These are phyloP conservation scores for Trichosporon faecale DNA, from an alignment of 1,284 basidiomycete species.

Conservation along the genomic window DNA sequence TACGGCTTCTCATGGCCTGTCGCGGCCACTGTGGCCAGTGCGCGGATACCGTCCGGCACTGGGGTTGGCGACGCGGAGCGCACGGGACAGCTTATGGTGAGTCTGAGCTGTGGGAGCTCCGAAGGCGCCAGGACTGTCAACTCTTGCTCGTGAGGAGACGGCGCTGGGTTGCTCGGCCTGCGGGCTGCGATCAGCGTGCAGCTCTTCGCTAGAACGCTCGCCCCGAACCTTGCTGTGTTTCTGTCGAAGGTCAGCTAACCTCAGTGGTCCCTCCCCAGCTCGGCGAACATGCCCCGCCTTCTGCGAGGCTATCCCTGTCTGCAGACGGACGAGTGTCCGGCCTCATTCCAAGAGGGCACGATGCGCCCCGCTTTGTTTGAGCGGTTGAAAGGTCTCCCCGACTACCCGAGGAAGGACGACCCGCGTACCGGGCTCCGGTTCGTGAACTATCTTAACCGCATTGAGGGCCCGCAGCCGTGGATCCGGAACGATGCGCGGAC, in stretches of 20 bases:
- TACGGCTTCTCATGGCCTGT: conserved; percentile 31
- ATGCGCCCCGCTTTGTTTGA: background rate
- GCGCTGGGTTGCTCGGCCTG: too few relatives aligned
- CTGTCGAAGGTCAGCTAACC: background rate
- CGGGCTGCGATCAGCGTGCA: too few relatives aligned
- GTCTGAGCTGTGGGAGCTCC: background rate
- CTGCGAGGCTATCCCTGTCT: conserved; percentile 22
- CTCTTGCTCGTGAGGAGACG: too few relatives aligned
- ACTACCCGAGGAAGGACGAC: conserved; percentile 24
- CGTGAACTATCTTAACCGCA: conserved; percentile 12
- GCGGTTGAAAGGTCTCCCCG: background rate
- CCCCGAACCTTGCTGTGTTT: too few relatives aligned
- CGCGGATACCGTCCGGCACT: conserved; percentile 20
- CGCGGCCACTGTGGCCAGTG: conserved; percentile 26
- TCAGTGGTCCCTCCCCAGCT: conserved; percentile 7
- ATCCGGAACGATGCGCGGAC: background rate
- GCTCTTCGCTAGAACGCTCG: too few relatives aligned
- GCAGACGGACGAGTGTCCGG: background rate
- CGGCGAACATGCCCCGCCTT: background rate
- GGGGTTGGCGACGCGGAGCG: conserved; percentile 21
- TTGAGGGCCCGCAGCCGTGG: background rate
- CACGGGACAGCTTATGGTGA: conserved; percentile 35
- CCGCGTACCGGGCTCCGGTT: conserved; percentile 25
- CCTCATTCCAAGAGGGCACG: conserved; percentile 13
- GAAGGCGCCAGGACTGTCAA: too few relatives aligned